Evolutionary conservation across 208 protist genomes (phyloP), one percentile per base, ranked within the genome.

Genomic region (Naegleria gruberi): DNA sequence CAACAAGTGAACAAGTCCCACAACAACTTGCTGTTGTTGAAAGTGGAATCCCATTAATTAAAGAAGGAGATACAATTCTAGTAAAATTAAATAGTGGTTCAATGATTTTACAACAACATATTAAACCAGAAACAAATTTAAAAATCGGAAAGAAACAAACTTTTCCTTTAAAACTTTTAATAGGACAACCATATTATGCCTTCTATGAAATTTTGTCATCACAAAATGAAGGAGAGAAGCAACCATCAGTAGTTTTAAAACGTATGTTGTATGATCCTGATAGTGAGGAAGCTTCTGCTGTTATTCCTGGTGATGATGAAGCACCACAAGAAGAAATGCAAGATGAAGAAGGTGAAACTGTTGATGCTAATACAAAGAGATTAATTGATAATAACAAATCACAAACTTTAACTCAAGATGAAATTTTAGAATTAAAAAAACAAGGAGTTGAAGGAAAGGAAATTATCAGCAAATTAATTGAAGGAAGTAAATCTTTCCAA

Each of bases 321-420:
- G 26, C 26, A 77, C 7, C 0, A 37, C 26, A 19, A 8, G 65
- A 77, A 77, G 65, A 77, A 77, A 37, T 15, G 17, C 26, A 77
- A 37, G 65, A 77, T 41, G 37, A 43, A 19, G 37, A 87, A 41
- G 77, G 43, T 17, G 77, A 43, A 4, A 44, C 4, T 15, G 37
- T n/a, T 44, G 23, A 23, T 8, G 77, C 42, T 44, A 87, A 87
- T 40, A 46, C 5, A 55, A 41, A 40, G 6, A 65, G 51, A 65
- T 42, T 87, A 37, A 41, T 87, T 55, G 83, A 87, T 55, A 19
- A 87, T 40, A 87, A 87, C n/a, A 30, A 40, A 65, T 41, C 84
- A 6, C 84, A 88, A 88, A 57, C 10, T 73, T 65, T 88, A 23
- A 65, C 84, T 23, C n/a, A 19, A 65, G 45, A 47, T 30, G 8